These are phyloP conservation scores for Mycena alexandri DNA, from an alignment of 768 basidiomycete species.

Conservation along the genomic window DNA sequence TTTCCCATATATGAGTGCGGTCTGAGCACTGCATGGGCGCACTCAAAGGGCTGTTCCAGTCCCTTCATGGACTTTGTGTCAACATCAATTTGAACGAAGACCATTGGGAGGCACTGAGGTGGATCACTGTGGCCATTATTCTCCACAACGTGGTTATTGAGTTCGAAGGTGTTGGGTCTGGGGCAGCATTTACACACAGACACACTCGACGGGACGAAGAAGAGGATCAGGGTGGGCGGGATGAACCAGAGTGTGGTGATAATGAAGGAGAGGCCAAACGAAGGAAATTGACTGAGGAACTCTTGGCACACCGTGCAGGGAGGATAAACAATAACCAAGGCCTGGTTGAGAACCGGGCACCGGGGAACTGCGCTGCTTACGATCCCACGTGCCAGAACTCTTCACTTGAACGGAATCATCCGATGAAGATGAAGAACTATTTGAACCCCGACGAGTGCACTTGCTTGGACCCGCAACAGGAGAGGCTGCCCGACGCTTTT, in stretches of 20 bases:
- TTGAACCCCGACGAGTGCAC: background rate
- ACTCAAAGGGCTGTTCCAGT: conserved; percentile 51
- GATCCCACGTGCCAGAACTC: background rate
- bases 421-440: background rate
- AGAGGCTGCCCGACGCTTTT: background rate
- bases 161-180: conserved; percentile 43
- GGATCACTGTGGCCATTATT: conserved; percentile 51
- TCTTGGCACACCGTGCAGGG: conserved; percentile 30
- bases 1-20: conserved; percentile 46
- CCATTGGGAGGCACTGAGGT: conserved; percentile 43
- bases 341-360: background rate
- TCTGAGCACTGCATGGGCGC: conserved; percentile 55
- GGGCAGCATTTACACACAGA: conserved; percentile 26
- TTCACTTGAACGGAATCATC: no score
- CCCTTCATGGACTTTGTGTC: conserved; percentile 45
- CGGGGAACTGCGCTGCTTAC: background rate
- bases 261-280: conserved; percentile 38
- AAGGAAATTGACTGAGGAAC: conserved; percentile 36
- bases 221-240: conserved; percentile 27
- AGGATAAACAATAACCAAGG: background rate
- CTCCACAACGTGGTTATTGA: no score
- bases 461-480: background rate
- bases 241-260: no score
- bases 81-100: conserved; percentile 44
- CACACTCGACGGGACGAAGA: conserved; percentile 33